Evolutionary conservation across 805 yeast genomes (phyloP), one percentile per base, ranked within the genome.

Genomic region (Saccharomycopsis oosterbeekiorum): DNA sequence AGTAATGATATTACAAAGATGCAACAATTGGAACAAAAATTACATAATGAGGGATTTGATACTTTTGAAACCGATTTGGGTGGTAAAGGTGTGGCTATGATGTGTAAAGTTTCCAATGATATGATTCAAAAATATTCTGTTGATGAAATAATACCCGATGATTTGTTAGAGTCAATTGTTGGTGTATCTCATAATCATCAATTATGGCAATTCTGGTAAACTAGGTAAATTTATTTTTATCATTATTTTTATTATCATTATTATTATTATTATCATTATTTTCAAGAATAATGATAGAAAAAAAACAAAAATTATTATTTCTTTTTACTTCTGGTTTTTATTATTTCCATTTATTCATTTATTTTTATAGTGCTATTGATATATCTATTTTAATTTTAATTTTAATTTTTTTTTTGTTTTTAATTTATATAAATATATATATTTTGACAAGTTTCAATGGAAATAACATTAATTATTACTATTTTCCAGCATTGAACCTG

Each of bases 1-100:
- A 47, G 53, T 47, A 47, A 47, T 47, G 76, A 75, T 1, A 73
- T 71, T 1, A 67, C 67, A 0, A 76, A 71, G 19, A 69, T 69
- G 17, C 70, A 81, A 8, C 68, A 69, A 0, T 77, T 79, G 24
- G 70, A 72, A 4, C 50, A 60, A 0, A 74, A 73, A 61, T 78
- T 81, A 57, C 70, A 70, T 1, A 64, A 67, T 0, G 74, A 77
- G 57, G 88, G 89, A 0, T 92, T 81, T 70, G 88, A 86, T 69
- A 83, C 90, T 11, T 91, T 83, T 69, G 85, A 84, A 68, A 88
- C 97, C 0, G 78, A 83, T 2, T 78, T 93, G 41, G 99, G 98
- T 47, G 98, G 97, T 2, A 83, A 82, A 65, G 99, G 99, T 62
- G 96, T 84, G 26, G 96, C 93, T 12, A 47, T 47, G 53, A 47